These are phyloP conservation scores for Metarhizium album DNA, from an alignment of 2,329 filamentous ascomycete genomes.

Conservation along the genomic window DNA sequence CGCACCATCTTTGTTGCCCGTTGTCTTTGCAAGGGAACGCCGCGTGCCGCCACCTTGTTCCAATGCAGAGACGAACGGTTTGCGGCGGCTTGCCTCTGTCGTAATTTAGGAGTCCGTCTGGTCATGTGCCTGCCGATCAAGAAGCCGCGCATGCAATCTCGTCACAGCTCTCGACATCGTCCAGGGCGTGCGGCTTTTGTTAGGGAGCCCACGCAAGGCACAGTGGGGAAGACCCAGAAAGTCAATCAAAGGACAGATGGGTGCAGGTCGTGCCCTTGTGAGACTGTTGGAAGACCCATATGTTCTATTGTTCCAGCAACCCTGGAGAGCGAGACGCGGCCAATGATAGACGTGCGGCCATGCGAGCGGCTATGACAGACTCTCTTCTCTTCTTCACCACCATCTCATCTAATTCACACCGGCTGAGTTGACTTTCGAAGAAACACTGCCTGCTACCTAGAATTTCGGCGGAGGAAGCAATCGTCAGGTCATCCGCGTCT, in stretches of 20 bases:
- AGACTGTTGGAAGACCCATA: background rate
- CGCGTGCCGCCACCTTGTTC: background rate
- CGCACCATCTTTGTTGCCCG: background rate
- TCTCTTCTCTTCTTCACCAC: background rate
- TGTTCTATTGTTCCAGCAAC: background rate
- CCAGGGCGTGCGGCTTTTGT: no score
- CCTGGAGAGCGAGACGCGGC: background rate
- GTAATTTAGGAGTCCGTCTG: background rate
- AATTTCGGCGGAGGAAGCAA: no score
- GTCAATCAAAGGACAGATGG: no score
- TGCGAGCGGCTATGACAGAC: background rate
- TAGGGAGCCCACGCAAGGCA: no score
- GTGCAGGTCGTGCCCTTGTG: no score
- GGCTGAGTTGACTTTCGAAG: no score
- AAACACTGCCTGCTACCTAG: no score
- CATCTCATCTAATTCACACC: no score
- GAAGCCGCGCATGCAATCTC: background rate
- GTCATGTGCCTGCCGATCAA: constrained; percentile 1
- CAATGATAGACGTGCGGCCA: background rate
- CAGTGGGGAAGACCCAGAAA: background rate
- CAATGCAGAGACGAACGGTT: background rate
- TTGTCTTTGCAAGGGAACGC: background rate
- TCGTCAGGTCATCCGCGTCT: no score
- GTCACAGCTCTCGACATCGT: background rate
- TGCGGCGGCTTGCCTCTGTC: background rate